A percentile compares a stretch with the other conserved stretches of the same genome.
These are phyloP conservation scores for Casuarina cunninghamiana DNA, from an alignment of 306 rosid genomes.

Conservation along the genomic window DNA sequence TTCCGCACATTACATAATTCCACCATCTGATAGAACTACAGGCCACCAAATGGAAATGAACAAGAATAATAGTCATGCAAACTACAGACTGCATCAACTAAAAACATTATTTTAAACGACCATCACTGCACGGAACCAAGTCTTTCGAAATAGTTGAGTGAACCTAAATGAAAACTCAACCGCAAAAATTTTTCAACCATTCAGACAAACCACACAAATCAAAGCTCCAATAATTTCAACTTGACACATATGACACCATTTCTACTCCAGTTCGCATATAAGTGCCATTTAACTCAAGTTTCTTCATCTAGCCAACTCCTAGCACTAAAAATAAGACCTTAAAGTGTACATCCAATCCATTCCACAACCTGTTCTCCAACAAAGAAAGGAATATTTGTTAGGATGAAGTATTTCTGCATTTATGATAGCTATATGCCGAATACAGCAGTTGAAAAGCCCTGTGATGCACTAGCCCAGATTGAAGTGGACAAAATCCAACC, in stretches of 20 bases:
- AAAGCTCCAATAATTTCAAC: not conserved
- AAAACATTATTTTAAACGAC: not conserved
- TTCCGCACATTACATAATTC: not conserved
- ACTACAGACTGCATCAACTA: not conserved
- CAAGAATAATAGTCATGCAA: not conserved
- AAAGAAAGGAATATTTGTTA: not conserved
- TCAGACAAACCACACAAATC: not conserved
- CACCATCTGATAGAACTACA: not conserved
- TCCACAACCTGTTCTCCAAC: not conserved
- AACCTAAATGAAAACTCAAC: not conserved
- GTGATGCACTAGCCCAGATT: not conserved
- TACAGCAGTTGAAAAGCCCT: not conserved
- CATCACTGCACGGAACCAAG: not conserved
- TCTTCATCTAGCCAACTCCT: not conserved
- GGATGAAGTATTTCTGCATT: not conserved
- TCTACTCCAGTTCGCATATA: not conserved
- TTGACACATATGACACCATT: not conserved
- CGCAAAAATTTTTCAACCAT: not conserved
- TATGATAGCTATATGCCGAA: not conserved
- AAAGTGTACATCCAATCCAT: not conserved
- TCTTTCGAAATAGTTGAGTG: not conserved
- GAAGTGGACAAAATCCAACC: not conserved
- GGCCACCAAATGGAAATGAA: not conserved
- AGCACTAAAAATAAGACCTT: not conserved
- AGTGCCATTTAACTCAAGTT: not conserved